A percentile compares a stretch with the other conserved stretches of the same genome.
Evolutionary conservation across 2,329 filamentous ascomycete genomes (phyloP).

Genomic region (Monosporascus ibericus): DNA sequence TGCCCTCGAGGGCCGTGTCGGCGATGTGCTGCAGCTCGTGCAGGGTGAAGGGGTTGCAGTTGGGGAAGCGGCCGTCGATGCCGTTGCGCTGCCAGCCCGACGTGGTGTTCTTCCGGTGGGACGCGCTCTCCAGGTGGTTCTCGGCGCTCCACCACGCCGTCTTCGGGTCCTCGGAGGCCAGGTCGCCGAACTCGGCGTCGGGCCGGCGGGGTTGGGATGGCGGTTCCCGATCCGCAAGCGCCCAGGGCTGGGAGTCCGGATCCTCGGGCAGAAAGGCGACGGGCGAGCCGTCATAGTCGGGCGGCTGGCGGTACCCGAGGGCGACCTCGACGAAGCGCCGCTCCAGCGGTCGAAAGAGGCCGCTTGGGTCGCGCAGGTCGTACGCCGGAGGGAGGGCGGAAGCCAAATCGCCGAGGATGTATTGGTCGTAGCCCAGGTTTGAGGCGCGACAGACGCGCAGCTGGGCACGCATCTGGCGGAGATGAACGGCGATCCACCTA

Average conservation of each 20-base stretch:
- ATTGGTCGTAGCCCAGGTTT: constrained; percentile 38
- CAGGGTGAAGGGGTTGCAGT: constrained; percentile 37
- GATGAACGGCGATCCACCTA: constrained; percentile 35
- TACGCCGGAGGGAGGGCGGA: constrained; percentile 23
- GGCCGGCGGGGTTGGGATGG: constrained; percentile 21
- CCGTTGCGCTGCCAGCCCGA: constrained; percentile 34
- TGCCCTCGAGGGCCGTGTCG: constrained; percentile 36
- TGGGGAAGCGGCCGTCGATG: constrained; percentile 38
- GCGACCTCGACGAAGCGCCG: constrained; percentile 43
- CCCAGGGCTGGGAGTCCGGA: constrained; percentile 9
- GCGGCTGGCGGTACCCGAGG: constrained; percentile 33
- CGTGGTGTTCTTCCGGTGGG: constrained; percentile 27
- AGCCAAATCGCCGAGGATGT: constrained; percentile 26
- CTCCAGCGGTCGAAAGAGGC: constrained; percentile 32
- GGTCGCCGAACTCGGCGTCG: constrained; percentile 7
- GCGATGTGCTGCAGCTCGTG: constrained; percentile 38
- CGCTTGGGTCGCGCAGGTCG: constrained; percentile 36
- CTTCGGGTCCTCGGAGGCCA: too few relatives aligned
- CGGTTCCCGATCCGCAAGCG: constrained; percentile 17
- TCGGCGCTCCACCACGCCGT: not conserved
- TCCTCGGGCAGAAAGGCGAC: constrained; percentile 28
- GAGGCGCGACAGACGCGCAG: constrained; percentile 38
- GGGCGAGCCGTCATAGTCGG: constrained; percentile 23
- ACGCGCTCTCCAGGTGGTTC: constrained; percentile 4
- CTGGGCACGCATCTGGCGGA: constrained; percentile 29